Evolutionary conservation across 495 filamentous ascomycete genomes (phyloP), one percentile per base, ranked within the genome.

Genomic region (Talaromyces borbonicus): DNA sequence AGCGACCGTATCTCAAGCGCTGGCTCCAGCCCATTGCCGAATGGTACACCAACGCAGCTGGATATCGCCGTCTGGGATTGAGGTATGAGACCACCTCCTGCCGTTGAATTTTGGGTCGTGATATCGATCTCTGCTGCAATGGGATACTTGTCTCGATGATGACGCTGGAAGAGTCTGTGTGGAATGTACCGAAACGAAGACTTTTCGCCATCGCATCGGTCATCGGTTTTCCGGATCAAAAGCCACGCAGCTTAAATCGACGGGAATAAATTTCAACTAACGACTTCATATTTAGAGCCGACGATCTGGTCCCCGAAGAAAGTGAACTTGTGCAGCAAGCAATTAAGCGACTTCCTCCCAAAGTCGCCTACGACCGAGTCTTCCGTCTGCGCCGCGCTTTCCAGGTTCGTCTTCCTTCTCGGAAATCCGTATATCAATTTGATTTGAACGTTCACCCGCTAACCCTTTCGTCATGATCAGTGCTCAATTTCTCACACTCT

Each of bases 381-480:
- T 97, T 85, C 80, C 88, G 92, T 58, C 79, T 97, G 64, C 84
- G 92, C 63, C 80, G 92, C 63, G 93, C 92, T 55, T 84, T 90
- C 71, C 92, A 97, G 80, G 84, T 89, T 66, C 33, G 68, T 31
- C 31, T 47, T 9, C 7, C 5, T n/a, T n/a, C n/a, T n/a, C n/a
- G n/a, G n/a, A n/a, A n/a, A n/a, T n/a, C n/a, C n/a, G n/a, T n/a
- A n/a, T n/a, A n/a, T n/a, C n/a, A n/a, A n/a, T n/a, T n/a, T 20
- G 4, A 22, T 29, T 5, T 20, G 19, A 22, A 38, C 22, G 3
- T 1, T 38, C 35, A 23, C 8, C n/a, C 7, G 6, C 16, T 38
- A n/a, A n/a, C n/a, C n/a, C n/a, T n/a, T n/a, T n/a, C n/a, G n/a
- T n/a, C n/a, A n/a, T n/a, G n/a, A n/a, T n/a, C n/a, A 86, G 84